Percentiles rank a stretch among this genome's conserved stretches.
Evolutionary conservation across 768 basidiomycete species (phyloP).

Genomic region (Russula sp.): DNA sequence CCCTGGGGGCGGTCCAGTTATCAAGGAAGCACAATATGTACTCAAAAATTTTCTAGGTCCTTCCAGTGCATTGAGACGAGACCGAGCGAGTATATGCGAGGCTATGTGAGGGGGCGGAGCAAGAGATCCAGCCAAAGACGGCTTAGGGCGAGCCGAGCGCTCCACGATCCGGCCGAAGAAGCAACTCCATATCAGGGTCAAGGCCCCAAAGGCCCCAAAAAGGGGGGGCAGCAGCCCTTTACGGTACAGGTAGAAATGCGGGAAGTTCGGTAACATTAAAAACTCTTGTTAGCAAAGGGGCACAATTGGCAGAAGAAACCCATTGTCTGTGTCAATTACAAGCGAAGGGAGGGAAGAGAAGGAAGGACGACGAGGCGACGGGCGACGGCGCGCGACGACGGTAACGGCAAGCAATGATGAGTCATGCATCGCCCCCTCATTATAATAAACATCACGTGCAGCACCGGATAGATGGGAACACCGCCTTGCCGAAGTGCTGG

Average conservation of each 20-base stretch:
- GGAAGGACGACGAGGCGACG: neutral
- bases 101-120: too few relatives aligned
- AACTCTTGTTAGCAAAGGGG: neutral
- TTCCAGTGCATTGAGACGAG: too few relatives aligned
- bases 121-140: too few relatives aligned
- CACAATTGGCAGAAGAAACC: neutral
- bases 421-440: too few relatives aligned
- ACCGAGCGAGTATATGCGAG: too few relatives aligned
- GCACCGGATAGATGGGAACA: neutral
- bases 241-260: neutral
- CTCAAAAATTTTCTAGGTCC: too few relatives aligned
- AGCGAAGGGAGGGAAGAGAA: neutral
- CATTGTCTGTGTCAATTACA: neutral
- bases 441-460: neutral
- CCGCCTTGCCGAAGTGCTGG: neutral
- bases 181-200: neutral
- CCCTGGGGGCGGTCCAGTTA: too few relatives aligned
- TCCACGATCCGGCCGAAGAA: too few relatives aligned
- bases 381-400: too few relatives aligned
- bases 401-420: too few relatives aligned
- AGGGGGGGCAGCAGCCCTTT: neutral
- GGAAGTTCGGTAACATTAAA: neutral
- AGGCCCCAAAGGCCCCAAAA: neutral
- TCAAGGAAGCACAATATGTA: too few relatives aligned
- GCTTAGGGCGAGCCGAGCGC: too few relatives aligned